Evolutionary conservation across 2,329 filamentous ascomycete genomes (phyloP).

Genomic region (Fusarium duplospermum): DNA sequence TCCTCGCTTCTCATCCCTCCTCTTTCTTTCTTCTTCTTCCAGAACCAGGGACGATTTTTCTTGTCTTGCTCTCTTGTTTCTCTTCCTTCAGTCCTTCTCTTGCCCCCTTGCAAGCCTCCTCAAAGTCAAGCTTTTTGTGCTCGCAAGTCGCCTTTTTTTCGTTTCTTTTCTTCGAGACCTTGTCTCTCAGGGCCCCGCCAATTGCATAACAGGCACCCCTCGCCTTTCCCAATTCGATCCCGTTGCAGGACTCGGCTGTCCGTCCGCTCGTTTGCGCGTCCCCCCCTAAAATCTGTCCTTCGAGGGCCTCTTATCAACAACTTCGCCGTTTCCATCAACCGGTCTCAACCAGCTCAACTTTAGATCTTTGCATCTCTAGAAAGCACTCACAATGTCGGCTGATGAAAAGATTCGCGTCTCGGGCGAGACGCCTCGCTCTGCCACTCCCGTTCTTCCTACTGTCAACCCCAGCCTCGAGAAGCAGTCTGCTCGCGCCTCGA

Average conservation of each 20-base stretch:
- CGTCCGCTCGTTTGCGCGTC: constrained; percentile 55
- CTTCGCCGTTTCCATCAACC: constrained; percentile 32
- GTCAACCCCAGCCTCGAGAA: constrained; percentile 83
- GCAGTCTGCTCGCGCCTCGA: constrained; percentile 70
- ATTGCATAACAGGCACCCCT: constrained; percentile 51
- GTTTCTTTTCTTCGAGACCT: constrained; percentile 35
- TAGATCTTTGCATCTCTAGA: constrained; percentile 46
- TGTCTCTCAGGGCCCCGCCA: constrained; percentile 46
- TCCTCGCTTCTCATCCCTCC: constrained; percentile 15
- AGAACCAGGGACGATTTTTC: constrained; percentile 33
- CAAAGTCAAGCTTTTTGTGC: constrained; percentile 28
- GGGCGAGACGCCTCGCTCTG: constrained; percentile 75
- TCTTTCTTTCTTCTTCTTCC: constrained; percentile 27
- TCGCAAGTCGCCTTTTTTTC: constrained; percentile 47
- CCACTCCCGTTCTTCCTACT: constrained; percentile 78
- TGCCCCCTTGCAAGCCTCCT: constrained; percentile 35
- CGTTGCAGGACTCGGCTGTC: constrained; percentile 50
- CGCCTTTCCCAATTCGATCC: constrained; percentile 43
- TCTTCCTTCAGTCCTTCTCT: constrained; percentile 36
- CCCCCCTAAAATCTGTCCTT: constrained; percentile 49
- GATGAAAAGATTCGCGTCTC: constrained; percentile 89
- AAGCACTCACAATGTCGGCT: constrained; percentile 61
- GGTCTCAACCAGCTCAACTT: constrained; percentile 20
- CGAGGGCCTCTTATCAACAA: constrained; percentile 42
- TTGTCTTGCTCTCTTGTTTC: constrained; percentile 32